Evolutionary conservation across 495 filamentous ascomycete genomes (phyloP).

Genomic region (Friedmanniomyces simplex): DNA sequence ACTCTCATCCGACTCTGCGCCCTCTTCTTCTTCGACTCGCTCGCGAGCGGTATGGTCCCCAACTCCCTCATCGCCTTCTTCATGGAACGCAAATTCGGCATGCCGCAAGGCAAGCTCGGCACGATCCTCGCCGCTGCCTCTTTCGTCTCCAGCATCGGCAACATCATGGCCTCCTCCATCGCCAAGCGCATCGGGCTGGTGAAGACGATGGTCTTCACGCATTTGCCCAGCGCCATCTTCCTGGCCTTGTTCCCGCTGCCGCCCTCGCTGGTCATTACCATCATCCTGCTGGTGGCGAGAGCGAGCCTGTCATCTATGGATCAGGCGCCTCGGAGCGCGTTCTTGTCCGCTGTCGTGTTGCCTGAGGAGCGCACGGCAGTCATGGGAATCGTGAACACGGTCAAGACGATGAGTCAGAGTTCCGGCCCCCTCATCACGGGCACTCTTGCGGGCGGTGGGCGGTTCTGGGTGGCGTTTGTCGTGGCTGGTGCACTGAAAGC

Average conservation of each 20-base stretch:
- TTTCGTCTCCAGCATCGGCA: constrained; percentile 55
- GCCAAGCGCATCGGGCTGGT: constrained; percentile 68
- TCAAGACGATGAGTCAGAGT: constrained; percentile 29
- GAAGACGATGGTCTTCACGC: constrained; percentile 80
- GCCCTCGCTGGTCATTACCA: constrained; percentile 44
- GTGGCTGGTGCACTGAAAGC: constrained; percentile 60
- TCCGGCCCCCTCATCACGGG: constrained; percentile 60
- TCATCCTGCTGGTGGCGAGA: constrained; percentile 50
- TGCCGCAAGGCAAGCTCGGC: constrained; percentile 57
- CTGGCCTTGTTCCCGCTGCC: constrained; percentile 59
- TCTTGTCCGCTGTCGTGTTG: constrained; percentile 60
- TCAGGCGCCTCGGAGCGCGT: constrained; percentile 65
- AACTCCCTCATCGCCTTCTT: constrained; percentile 56
- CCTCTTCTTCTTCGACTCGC: constrained; percentile 64
- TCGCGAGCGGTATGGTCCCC: constrained; percentile 65
- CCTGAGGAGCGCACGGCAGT: constrained; percentile 64
- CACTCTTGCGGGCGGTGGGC: constrained; percentile 46
- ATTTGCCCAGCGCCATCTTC: constrained; percentile 64
- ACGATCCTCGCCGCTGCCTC: constrained; percentile 56
- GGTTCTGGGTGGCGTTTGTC: constrained; percentile 63
- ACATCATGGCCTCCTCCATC: constrained; percentile 62
- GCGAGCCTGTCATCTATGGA: constrained; percentile 68
- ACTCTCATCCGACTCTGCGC: constrained; percentile 62
- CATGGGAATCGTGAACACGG: constrained; percentile 28
- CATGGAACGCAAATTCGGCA: constrained; percentile 63